A percentile compares a stretch with the other conserved stretches of the same genome.
Conservation (phyloP, 257 asterid species). For the Ilex asprella region DNA sequence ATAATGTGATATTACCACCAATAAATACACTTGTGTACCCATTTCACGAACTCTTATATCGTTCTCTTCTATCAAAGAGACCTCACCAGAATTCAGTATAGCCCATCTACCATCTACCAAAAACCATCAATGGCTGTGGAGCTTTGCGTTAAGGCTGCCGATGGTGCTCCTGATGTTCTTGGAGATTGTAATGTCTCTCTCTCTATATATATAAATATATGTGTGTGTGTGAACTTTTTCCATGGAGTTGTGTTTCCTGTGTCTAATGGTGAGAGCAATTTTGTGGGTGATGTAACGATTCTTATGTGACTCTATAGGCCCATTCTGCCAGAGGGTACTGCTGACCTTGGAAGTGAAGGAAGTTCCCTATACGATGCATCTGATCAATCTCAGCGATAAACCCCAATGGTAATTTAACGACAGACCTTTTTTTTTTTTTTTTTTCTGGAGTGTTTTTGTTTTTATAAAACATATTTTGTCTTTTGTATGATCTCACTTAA, state of each 20-base stretch:
- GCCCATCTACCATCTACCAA: neutral
- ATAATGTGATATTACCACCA: too few relatives aligned
- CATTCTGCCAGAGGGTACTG: constrained; percentile 65
- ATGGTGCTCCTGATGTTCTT: constrained; percentile 47
- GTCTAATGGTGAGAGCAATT: neutral
- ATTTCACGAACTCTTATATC: too few relatives aligned
- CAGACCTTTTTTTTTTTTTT: neutral
- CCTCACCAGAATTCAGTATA: too few relatives aligned
- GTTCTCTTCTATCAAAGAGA: too few relatives aligned
- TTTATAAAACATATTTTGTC: neutral
- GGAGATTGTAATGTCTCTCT: constrained; percentile 60
- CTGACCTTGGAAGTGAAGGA: constrained; percentile 71
- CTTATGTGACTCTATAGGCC: constrained; percentile 36
- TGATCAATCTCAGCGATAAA: constrained; percentile 48
- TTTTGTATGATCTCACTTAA: too few relatives aligned
- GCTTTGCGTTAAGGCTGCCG: constrained; percentile 65
- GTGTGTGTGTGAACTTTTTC: neutral
- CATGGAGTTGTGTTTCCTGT: neutral
- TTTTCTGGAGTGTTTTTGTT: neutral
- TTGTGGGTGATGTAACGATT: neutral
- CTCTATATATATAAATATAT: neutral
- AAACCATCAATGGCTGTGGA: constrained; percentile 55
- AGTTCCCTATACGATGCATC: constrained; percentile 42
- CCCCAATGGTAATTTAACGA: constrained; percentile 52
- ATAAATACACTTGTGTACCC: too few relatives aligned